Percentiles rank a stretch among this genome's conserved stretches.
Evolutionary conservation across 495 filamentous ascomycete genomes (phyloP).

Genomic region (Durotheca rogersii): DNA sequence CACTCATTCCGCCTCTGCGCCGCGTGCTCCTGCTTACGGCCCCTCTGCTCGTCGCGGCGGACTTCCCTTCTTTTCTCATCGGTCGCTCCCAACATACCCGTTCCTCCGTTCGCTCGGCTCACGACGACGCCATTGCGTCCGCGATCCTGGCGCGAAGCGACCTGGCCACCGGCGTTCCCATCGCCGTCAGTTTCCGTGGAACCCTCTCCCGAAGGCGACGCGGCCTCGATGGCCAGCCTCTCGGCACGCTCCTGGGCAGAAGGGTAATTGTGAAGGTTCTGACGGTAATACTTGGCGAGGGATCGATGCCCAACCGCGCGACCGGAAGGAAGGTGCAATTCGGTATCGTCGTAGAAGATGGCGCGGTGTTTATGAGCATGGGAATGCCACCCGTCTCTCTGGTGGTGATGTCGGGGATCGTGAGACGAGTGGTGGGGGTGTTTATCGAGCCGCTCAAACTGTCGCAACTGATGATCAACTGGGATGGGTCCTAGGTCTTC

Average conservation of each 20-base stretch:
- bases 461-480: conserved; percentile 61
- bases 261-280: conserved; percentile 85
- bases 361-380: conserved; percentile 68
- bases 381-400: conserved; percentile 70
- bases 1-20: conserved; percentile 33
- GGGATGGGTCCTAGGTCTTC: conserved; percentile 72
- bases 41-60: conserved; percentile 62
- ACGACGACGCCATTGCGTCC: conserved; percentile 55
- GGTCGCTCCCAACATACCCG: conserved; percentile 73
- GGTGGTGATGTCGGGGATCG: conserved; percentile 64
- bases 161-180: conserved; percentile 31
- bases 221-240: conserved; percentile 55
- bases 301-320: conserved; percentile 89
- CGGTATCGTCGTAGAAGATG: conserved; percentile 85
- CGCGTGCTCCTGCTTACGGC: conserved; percentile 61
- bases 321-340: conserved; percentile 90
- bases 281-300: conserved; percentile 80
- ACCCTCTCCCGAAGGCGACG: conserved; percentile 34
- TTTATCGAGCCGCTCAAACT: conserved; percentile 59
- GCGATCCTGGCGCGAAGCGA: conserved; percentile 48
- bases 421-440: conserved; percentile 66
- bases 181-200: conserved; percentile 34
- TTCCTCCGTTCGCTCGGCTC: conserved; percentile 62
- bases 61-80: conserved; percentile 70
- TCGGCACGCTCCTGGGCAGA: conserved; percentile 65